Evolutionary conservation across 805 yeast species (phyloP).

Genomic region (Myxozyma vanderwaltii): DNA sequence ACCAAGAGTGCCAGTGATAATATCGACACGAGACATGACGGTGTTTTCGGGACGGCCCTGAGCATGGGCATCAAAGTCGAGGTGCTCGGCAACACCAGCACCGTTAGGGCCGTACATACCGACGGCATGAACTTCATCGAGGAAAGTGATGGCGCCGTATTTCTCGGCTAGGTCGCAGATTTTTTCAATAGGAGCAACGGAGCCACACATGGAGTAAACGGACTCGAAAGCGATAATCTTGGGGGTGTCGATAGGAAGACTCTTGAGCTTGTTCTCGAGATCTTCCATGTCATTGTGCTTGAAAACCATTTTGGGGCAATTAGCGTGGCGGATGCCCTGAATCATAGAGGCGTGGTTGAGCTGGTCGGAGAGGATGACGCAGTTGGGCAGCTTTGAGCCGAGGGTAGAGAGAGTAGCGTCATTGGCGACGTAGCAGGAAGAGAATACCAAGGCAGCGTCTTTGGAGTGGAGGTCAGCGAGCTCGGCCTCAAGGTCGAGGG

Average conservation of each 20-base stretch:
- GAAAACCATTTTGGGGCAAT: constrained; percentile 84
- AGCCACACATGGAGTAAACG: constrained; percentile 98
- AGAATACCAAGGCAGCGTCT: constrained; percentile 91
- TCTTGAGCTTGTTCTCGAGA: constrained; percentile 73
- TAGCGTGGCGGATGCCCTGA: constrained; percentile 88
- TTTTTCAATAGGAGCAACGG: constrained; percentile 87
- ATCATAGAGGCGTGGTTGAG: constrained; percentile 98
- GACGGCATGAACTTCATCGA: constrained; percentile 98
- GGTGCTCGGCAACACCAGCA: constrained; percentile 98
- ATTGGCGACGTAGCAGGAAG: constrained; percentile 95
- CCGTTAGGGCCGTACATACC: constrained; percentile 99
- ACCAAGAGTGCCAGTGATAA: constrained; percentile 97
- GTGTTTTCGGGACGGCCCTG: constrained; percentile 61
- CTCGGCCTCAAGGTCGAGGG: constrained; percentile 83
- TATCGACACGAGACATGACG: constrained; percentile 86
- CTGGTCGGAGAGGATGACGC: constrained; percentile 90
- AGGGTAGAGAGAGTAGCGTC: constrained; percentile 90
- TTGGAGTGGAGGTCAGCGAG: constrained; percentile 89
- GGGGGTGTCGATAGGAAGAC: constrained; percentile 84
- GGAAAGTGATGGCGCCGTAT: constrained; percentile 94
- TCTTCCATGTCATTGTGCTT: constrained; percentile 87
- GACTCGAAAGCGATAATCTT: constrained; percentile 96
- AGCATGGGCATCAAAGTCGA: constrained; percentile 83
- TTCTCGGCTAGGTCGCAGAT: constrained; percentile 96
- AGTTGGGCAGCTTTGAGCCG: constrained; percentile 86